Conservation (phyloP, 139 green algal genomes). For the Limnomonas spitsbergensis region DNA sequence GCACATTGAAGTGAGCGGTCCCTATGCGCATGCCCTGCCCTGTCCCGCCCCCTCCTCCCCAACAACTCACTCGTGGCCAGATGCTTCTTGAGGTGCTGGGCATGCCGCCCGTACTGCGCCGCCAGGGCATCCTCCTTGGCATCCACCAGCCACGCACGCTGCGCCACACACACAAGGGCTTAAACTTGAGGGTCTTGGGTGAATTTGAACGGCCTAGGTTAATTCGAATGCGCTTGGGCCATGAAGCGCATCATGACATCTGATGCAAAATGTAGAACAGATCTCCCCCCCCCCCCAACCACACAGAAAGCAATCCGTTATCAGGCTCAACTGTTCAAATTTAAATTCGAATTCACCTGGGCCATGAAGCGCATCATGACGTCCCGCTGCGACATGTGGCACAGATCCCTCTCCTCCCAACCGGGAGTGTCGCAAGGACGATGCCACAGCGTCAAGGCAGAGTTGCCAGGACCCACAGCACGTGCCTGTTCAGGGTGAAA, state of each 20-base stretch:
- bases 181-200: no score
- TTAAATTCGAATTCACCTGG: no score
- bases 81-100: slow-evolving; percentile 3
- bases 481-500: not conserved
- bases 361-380: not conserved
- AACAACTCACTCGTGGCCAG: slow-evolving; percentile 4
- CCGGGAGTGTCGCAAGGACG: not conserved
- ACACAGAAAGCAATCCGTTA: no score
- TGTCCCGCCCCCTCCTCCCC: no score
- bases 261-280: not conserved
- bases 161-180: no score
- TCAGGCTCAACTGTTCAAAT: no score
- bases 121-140: slow-evolving; percentile 5
- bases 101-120: not conserved
- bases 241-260: not conserved
- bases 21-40: no score
- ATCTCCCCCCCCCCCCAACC: not conserved
- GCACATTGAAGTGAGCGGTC: no score
- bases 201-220: no score
- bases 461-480: not conserved
- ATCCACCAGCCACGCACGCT: not conserved
- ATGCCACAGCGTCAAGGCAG: not conserved
- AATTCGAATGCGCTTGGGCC: no score
- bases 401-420: not conserved
- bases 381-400: not conserved